phyloP scores from a whole-genome alignment of 805 yeast genomes.

The Brettanomyces anomalus region DNA sequence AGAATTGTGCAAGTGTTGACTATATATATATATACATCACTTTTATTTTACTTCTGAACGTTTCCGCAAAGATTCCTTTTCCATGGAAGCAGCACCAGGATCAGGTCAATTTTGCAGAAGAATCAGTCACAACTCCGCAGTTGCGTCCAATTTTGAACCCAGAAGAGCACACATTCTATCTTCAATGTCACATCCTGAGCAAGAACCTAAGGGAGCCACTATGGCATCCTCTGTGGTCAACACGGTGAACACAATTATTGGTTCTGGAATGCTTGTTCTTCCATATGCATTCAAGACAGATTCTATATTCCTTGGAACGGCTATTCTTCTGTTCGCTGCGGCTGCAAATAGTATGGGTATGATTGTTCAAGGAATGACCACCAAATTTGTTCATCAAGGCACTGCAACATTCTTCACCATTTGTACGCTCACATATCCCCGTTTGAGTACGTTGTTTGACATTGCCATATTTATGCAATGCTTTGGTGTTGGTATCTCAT shows the following conservation, averaged over 20 bases:
- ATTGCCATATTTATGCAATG: constrained; percentile 68
- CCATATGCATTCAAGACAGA: constrained; percentile 66
- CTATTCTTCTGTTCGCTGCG: constrained; percentile 53
- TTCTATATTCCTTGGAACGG: constrained; percentile 50
- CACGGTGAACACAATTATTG: constrained; percentile 68
- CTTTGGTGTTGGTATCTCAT: constrained; percentile 68
- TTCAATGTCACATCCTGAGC: neutral
- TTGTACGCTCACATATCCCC: constrained; percentile 65
- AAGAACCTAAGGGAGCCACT: constrained; percentile 33
- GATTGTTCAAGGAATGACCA: constrained; percentile 49
- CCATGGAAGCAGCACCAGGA: no score
- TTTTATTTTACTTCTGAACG: no score
- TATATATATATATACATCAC: no score
- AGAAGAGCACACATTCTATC: no score
- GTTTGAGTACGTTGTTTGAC: constrained; percentile 62
- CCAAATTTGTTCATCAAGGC: constrained; percentile 46
- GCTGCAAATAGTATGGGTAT: constrained; percentile 60
- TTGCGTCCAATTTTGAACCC: no score
- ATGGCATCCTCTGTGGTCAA: constrained; percentile 53
- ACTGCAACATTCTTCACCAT: constrained; percentile 65
- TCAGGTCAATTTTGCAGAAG: no score
- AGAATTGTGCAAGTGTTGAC: no score
- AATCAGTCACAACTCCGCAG: no score
- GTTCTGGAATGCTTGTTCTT: constrained; percentile 73
- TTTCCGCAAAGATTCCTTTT: no score